phyloP scores from a whole-genome alignment of 345 rosid species.

The Toxicodendron radicans region DNA sequence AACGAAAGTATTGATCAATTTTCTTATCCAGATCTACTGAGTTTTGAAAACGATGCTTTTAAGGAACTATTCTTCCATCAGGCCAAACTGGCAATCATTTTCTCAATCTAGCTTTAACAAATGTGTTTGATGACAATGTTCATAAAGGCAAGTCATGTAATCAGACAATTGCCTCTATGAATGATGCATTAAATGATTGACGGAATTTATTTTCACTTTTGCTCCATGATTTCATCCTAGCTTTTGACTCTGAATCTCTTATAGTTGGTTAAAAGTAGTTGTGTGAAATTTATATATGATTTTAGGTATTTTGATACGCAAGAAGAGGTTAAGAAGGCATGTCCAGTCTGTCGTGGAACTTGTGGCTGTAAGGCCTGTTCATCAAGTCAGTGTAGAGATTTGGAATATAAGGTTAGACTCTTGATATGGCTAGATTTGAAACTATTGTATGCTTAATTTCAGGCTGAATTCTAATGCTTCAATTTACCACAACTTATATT shows the following conservation, averaged over 20 bases:
- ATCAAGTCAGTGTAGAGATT: slow-evolving; percentile 49
- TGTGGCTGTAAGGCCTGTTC: slow-evolving; percentile 83
- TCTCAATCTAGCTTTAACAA: background rate
- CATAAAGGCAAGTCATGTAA: slow-evolving; percentile 3
- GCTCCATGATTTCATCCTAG: background rate
- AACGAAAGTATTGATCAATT: background rate
- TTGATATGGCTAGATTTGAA: slow-evolving; percentile 21
- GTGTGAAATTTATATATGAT: slow-evolving; percentile 18
- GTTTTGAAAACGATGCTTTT: background rate
- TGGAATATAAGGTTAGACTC: slow-evolving; percentile 75
- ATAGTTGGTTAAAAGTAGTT: slow-evolving; percentile 8
- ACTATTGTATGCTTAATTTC: slow-evolving; percentile 17
- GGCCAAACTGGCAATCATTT: background rate
- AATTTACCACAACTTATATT: slow-evolving; percentile 28
- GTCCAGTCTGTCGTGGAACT: slow-evolving; percentile 84
- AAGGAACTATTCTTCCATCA: background rate
- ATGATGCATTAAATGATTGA: background rate
- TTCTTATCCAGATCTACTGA: background rate
- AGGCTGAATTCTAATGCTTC: slow-evolving; percentile 12
- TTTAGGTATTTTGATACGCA: slow-evolving; percentile 57
- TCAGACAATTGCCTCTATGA: background rate
- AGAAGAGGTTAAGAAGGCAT: slow-evolving; percentile 75
- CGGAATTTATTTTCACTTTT: background rate
- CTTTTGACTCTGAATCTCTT: slow-evolving; percentile 1
- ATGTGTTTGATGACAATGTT: background rate